phyloP scores from a whole-genome alignment of 805 yeast genomes.

The Priceomyces castillae region DNA sequence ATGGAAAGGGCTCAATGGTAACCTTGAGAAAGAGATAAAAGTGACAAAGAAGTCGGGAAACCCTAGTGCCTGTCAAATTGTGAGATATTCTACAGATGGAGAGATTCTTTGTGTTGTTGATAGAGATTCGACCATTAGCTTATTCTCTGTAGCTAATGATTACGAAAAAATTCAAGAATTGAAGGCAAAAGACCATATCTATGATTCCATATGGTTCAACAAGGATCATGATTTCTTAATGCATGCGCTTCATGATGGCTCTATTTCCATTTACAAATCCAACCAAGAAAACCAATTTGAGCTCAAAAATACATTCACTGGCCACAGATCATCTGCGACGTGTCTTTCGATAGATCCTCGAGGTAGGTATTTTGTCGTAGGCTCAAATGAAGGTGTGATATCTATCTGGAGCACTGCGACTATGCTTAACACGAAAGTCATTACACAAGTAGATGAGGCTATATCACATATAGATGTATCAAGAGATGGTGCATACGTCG shows the following conservation, averaged over 20 bases:
- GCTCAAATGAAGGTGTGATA: conserved; percentile 57
- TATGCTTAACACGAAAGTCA: conserved; percentile 34
- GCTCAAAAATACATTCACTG: conserved; percentile 22
- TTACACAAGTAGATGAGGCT: conserved; percentile 43
- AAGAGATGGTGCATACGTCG: conserved; percentile 46
- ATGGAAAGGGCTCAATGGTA: conserved; percentile 44
- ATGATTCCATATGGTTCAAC: conserved; percentile 47
- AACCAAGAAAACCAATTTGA: background rate
- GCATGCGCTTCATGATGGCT: conserved; percentile 49
- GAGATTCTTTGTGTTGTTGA: conserved; percentile 44
- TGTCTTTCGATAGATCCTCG: conserved; percentile 49
- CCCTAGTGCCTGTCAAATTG: conserved; percentile 16
- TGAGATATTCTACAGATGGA: conserved; percentile 47
- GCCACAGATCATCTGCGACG: conserved; percentile 52
- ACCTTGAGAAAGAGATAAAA: conserved; percentile 26
- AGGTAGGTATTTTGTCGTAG: conserved; percentile 50
- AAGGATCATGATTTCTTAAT: conserved; percentile 31
- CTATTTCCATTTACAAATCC: conserved; percentile 25
- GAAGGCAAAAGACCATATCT: conserved; percentile 26
- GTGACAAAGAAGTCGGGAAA: conserved; percentile 17
- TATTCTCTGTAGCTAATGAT: conserved; percentile 32
- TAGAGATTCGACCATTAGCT: conserved; percentile 31
- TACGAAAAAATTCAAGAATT: conserved; percentile 26
- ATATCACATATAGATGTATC: conserved; percentile 38
- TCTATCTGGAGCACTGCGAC: conserved; percentile 47